These are phyloP conservation scores for Suillus occidentalis DNA, from an alignment of 768 basidiomycete species.

Conservation along the genomic window DNA sequence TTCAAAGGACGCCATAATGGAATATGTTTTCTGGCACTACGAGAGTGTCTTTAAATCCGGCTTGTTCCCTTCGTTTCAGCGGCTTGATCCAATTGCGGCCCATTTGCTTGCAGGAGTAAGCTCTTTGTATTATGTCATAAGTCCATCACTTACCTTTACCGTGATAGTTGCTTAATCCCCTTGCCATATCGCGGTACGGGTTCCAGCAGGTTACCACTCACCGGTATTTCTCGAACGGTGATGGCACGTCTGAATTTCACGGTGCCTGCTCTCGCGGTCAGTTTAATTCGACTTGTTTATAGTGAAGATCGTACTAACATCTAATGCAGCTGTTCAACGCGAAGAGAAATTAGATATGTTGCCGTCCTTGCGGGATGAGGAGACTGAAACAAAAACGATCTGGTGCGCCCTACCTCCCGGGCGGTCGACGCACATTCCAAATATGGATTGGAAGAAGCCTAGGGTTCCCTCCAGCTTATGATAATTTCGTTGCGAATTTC, in stretches of 20 bases:
- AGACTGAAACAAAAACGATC: not conserved
- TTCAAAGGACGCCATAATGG: constrained; percentile 20
- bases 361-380: not conserved
- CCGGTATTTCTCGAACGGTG: constrained; percentile 7
- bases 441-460: not conserved
- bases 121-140: not conserved
- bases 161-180: not conserved
- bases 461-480: not conserved
- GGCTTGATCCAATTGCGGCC: constrained; percentile 22
- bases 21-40: constrained; percentile 22
- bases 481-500: not conserved
- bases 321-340: constrained; percentile 3
- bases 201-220: not conserved
- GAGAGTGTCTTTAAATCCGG: not conserved
- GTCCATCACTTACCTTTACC: not conserved
- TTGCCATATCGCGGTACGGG: not conserved
- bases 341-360: not conserved
- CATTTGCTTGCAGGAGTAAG: constrained; percentile 35
- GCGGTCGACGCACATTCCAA: not conserved
- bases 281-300: not conserved
- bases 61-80: constrained; percentile 25
- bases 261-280: constrained; percentile 21
- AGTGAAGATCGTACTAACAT: not conserved
- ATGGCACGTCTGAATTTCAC: constrained; percentile 25
- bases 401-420: not conserved